phyloP scores from a whole-genome alignment of 2,329 filamentous ascomycete genomes.

The Claviceps pazoutovae region DNA sequence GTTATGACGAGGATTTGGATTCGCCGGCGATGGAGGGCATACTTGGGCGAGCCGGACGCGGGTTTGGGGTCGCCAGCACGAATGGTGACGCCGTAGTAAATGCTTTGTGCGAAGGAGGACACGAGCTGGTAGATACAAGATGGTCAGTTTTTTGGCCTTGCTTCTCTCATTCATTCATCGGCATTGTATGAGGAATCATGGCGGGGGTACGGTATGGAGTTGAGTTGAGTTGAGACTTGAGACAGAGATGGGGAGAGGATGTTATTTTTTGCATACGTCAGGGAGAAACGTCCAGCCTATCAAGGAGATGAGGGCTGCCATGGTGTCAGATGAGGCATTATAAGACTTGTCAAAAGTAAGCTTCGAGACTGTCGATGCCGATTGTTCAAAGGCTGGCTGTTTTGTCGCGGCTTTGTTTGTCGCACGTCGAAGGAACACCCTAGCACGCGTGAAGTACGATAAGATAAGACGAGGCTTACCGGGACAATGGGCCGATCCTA shows the following conservation, averaged over 20 bases:
- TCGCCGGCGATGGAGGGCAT: slow-evolving; percentile 58
- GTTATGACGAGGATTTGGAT: slow-evolving; percentile 76
- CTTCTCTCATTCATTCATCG: neutral
- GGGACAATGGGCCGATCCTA: neutral
- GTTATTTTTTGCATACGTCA: slow-evolving; percentile 23
- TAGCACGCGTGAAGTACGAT: neutral
- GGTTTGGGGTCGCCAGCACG: slow-evolving; percentile 78
- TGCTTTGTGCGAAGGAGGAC: slow-evolving; percentile 60
- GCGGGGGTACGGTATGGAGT: neutral
- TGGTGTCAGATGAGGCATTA: slow-evolving; percentile 16
- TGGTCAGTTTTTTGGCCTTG: neutral
- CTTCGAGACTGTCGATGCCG: neutral
- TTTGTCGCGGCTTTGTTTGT: neutral
- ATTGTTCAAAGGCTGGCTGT: neutral
- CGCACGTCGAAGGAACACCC: neutral
- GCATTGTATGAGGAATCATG: too few relatives aligned
- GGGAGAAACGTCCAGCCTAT: slow-evolving; percentile 45
- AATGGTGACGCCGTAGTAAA: slow-evolving; percentile 81
- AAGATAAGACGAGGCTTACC: neutral
- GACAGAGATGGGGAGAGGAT: neutral
- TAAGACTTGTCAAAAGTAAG: neutral
- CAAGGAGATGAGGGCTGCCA: slow-evolving; percentile 40
- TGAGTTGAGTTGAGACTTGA: too few relatives aligned
- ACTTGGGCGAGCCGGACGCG: slow-evolving; percentile 52
- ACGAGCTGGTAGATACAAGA: slow-evolving; percentile 52